Evolutionary conservation across 331 rosid genomes (phyloP), one percentile per base, ranked within the genome.

Genomic region (Dryas integrifolia): DNA sequence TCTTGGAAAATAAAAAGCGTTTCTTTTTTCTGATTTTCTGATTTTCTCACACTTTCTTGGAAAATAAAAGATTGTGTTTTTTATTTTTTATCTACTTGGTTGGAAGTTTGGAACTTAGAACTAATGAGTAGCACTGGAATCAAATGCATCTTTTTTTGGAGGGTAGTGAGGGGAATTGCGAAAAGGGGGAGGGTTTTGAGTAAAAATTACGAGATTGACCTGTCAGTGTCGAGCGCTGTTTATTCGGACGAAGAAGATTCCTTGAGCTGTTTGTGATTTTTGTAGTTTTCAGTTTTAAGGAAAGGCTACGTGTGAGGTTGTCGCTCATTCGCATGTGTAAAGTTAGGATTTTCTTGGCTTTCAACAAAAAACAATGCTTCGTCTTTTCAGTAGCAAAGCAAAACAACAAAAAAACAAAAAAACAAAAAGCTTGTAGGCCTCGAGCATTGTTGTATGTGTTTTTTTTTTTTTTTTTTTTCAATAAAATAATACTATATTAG

Each of bases 281-380:
- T 12, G 47, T 7, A 50, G 67, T 50, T 65, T 58, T 50, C 26
- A 58, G 74, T 65, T 71, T 43, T 43, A 35, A 26, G 44, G 61
- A 76, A 58, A 58, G 81, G 47, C 24, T 48, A 66, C 67, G 81
- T 66, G 81, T 45, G 65, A 39, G 81, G 77, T 39, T 65, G 40
- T 51, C 24, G 38, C 57, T 70, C 4, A 16, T 9, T 58, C 15
- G 12, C 48, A 65, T 52, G 67, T 47, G 44, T 9, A 41, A 73
- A 14, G 44, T 67, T n/a, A 12, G 72, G 43, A 18, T 18, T 55
- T 67, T 72, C 26, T 40, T 11, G 0, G 47, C 57, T 65, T 21
- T 56, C 44, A 12, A 65, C 9, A 8, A 44, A 64, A 64, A 14
- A 12, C 4, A 61, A 39, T 61, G 66, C 66, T 39, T 39, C 48